Evolutionary conservation across 2,329 filamentous ascomycete species (phyloP), one percentile per base, ranked within the genome.

Genomic region (Corinectria fuckeliana): DNA sequence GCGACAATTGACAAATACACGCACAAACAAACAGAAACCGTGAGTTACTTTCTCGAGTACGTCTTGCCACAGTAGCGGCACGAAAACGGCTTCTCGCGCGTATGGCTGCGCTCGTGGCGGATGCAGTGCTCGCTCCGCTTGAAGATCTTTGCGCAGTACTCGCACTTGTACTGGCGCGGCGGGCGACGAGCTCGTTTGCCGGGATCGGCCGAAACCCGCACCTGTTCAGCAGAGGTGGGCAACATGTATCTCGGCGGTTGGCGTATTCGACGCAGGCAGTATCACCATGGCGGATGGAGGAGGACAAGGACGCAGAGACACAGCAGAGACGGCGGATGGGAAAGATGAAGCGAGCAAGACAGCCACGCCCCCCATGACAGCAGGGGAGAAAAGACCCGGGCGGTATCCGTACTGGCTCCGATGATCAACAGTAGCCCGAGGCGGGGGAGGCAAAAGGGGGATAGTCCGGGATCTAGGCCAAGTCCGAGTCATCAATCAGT

Each of bases 111-210:
- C 47, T 62, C 62, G 56, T 64, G 62, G 34, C 62, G 62, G 14
- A 63, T 50, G 48, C 62, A 63, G 18, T 64, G 62, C 30, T 64
- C 62, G 32, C 62, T 64, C 14, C 62, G 62, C 48, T 64, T 64
- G 48, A 64, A 64, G 2, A 28, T 13, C 26, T 63, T 64, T 23
- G 28, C 30, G 26, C 61, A 63, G n/a, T 58, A 28, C 2, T 20
- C 42, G 50, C 61, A 63, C 5, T 32, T 58, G 48, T 63, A 61
- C 16, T 56, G 50, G 9, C 61, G 58, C 21, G 36, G 50, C 3
- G 59, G 54, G 18, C 58, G 58, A 23, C 52, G 45, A n/a, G 26
- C 16, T 25, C 45, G 16, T 13, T 32, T 34, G 26, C 42, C 30
- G 30, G 30, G n/a, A 2, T 32, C 30, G 30, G 30, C 30, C 13